These are phyloP conservation scores for Quercus rubra DNA, from an alignment of 306 rosid genomes.

Conservation along the genomic window DNA sequence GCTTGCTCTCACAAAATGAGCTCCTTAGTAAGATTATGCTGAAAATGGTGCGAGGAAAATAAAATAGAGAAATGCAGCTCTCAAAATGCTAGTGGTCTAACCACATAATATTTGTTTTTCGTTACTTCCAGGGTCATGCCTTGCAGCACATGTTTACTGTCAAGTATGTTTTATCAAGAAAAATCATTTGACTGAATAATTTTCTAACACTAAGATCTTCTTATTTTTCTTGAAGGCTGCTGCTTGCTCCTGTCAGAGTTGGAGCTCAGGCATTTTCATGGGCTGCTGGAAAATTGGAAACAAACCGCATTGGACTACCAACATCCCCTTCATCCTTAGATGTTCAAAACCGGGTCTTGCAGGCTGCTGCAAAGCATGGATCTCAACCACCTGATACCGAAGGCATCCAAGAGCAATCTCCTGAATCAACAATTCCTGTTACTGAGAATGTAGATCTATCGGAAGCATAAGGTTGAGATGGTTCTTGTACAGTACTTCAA, in stretches of 20 bases:
- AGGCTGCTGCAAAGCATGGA: constrained; percentile 97
- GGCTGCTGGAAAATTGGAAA: constrained; percentile 88
- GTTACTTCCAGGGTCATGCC: no score
- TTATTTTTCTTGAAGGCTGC: constrained; percentile 43
- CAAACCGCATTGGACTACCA: constrained; percentile 74
- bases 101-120: no score
- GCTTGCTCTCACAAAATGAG: background rate
- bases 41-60: background rate
- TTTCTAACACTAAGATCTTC: constrained; percentile 7
- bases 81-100: background rate
- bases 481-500: background rate
- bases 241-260: constrained; percentile 62
- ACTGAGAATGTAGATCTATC: constrained; percentile 52
- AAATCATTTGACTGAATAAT: background rate
- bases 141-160: background rate
- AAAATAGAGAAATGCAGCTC: background rate
- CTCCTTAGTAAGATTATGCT: background rate
- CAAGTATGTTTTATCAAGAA: background rate
- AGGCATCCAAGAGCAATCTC: constrained; percentile 47
- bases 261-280: constrained; percentile 81
- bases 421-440: constrained; percentile 45
- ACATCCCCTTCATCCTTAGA: constrained; percentile 93
- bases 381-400: constrained; percentile 79
- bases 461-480: constrained; percentile 34
- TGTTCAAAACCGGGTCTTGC: constrained; percentile 88